Evolutionary conservation across 129 eudicot genomes (phyloP).

Genomic region (Erigeron canadensis): DNA sequence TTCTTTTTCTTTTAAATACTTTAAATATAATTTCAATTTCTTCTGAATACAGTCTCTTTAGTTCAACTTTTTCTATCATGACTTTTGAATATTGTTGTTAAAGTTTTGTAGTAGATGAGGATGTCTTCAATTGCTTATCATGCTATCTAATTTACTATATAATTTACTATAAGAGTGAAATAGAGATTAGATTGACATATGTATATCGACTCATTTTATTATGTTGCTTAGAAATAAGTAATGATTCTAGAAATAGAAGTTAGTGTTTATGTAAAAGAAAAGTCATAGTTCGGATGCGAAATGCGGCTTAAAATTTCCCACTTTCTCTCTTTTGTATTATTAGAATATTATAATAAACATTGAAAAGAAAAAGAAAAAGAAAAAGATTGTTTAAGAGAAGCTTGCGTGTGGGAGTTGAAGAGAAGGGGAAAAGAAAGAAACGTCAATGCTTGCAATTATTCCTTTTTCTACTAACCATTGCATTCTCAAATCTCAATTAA

Average conservation of each 20-base stretch:
- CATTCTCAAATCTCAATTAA: conserved; percentile 31
- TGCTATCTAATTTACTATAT: too few species aligned
- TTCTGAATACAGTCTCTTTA: too few species aligned
- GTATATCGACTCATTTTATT: too few species aligned
- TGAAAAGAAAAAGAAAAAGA: neutral
- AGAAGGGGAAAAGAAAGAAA: conserved; percentile 41
- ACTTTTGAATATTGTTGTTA: too few species aligned
- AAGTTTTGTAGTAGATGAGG: too few species aligned
- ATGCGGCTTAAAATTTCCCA: conserved; percentile 43
- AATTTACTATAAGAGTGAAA: too few species aligned
- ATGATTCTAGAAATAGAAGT: conserved; percentile 21
- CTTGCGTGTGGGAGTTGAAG: conserved; percentile 68
- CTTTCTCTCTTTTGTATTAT: conserved; percentile 2
- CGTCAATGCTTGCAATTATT: conserved; percentile 62
- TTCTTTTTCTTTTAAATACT: too few species aligned
- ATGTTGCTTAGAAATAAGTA: neutral
- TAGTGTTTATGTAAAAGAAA: conserved; percentile 28
- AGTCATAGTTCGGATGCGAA: conserved; percentile 29
- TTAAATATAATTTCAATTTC: too few species aligned
- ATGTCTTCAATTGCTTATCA: too few species aligned
- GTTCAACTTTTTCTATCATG: too few species aligned
- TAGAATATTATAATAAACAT: neutral
- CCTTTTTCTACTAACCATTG: conserved; percentile 36
- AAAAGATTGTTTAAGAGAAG: conserved; percentile 39
- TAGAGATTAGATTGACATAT: too few species aligned